Evolutionary conservation across 139 green algal species (phyloP).

Genomic region (Astrephomene gubernaculifera): DNA sequence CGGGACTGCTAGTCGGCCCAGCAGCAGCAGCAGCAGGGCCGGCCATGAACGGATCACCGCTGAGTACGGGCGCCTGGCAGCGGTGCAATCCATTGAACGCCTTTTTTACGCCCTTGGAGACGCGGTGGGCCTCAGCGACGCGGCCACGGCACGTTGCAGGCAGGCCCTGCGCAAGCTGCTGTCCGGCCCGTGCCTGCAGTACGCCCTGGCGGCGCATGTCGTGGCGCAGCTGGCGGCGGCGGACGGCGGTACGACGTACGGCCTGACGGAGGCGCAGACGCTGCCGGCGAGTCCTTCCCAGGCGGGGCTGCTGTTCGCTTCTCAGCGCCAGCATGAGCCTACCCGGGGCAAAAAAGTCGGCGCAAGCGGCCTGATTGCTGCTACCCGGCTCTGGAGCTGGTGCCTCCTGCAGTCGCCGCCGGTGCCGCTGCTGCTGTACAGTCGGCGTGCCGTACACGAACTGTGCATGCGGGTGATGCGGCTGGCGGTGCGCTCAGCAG

Average conservation of each 20-base stretch:
- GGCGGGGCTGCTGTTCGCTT: background rate
- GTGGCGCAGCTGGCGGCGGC: conserved; percentile 26
- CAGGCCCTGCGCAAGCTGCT: background rate
- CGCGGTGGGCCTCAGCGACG: background rate
- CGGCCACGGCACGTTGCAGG: too few species aligned
- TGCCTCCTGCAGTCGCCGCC: background rate
- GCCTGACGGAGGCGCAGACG: conserved; percentile 4
- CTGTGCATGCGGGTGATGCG: background rate
- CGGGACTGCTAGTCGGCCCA: too few species aligned
- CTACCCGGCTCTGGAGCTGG: background rate
- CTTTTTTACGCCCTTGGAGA: background rate
- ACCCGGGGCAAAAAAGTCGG: background rate
- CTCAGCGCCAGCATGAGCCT: background rate
- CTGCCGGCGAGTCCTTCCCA: background rate
- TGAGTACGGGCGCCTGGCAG: background rate
- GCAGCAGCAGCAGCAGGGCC: too few species aligned
- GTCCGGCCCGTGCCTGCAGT: conserved; percentile 24
- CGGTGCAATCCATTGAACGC: background rate
- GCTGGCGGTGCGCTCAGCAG: background rate
- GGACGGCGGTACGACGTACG: conserved; percentile 26
- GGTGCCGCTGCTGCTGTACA: background rate
- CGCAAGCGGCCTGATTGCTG: background rate
- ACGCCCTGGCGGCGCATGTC: conserved; percentile 6
- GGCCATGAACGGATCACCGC: too few species aligned
- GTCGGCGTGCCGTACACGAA: background rate